phyloP scores from a whole-genome alignment of 768 basidiomycete species.

The Guyanaporus albipodus region DNA sequence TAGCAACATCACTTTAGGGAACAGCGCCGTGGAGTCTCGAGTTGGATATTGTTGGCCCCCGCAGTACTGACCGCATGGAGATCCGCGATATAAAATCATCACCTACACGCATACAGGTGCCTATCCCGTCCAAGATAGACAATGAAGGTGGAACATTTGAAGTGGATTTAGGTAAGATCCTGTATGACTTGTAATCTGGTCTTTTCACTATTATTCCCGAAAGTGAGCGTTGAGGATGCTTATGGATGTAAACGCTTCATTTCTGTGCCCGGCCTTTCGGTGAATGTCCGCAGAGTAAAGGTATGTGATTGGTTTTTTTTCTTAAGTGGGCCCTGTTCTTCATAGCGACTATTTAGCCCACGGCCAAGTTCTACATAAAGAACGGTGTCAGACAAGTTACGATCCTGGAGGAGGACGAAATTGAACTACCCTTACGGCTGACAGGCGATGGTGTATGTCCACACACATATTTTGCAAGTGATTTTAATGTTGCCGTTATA shows the following conservation, averaged over 20 bases:
- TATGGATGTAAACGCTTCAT: slow-evolving; percentile 81
- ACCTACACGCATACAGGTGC: slow-evolving; percentile 54
- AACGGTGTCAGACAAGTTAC: slow-evolving; percentile 52
- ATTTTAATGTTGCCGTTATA: slow-evolving; percentile 29
- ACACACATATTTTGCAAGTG: neutral
- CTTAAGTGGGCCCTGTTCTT: neutral
- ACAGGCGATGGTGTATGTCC: slow-evolving; percentile 83
- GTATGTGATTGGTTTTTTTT: slow-evolving; percentile 41
- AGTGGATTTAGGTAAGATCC: slow-evolving; percentile 62
- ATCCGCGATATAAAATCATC: slow-evolving; percentile 53
- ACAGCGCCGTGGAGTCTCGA: slow-evolving; percentile 88
- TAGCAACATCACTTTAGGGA: slow-evolving; percentile 49
- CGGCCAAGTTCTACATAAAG: slow-evolving; percentile 79
- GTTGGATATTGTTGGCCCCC: slow-evolving; percentile 74
- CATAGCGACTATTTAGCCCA: slow-evolving; percentile 51
- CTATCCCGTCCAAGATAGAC: slow-evolving; percentile 64
- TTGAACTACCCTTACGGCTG: slow-evolving; percentile 74
- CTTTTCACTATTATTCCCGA: slow-evolving; percentile 4
- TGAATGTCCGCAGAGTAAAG: slow-evolving; percentile 80
- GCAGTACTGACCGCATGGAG: slow-evolving; percentile 54
- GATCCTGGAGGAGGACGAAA: slow-evolving; percentile 70
- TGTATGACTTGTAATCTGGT: neutral
- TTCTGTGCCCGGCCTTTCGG: slow-evolving; percentile 70
- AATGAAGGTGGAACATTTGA: slow-evolving; percentile 73
- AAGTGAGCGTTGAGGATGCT: slow-evolving; percentile 82